Conservation (phyloP, 176 grass and related monocot genomes). For the Aegilops speltoides region DNA sequence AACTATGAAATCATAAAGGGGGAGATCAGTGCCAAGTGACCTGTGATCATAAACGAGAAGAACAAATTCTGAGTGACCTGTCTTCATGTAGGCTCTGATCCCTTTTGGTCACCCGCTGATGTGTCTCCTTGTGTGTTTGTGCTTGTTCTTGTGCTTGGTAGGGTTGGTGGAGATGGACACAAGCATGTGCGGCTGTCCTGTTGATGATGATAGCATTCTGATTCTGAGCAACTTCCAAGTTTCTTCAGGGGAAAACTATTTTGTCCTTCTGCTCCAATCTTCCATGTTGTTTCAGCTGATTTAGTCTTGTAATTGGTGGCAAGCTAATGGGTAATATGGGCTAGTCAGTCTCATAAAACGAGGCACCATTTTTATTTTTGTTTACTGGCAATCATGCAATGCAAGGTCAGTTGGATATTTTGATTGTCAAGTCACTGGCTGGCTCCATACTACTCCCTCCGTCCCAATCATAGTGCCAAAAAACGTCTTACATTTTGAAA, state of each 20-base stretch:
- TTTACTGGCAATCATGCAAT: no score
- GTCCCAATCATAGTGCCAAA: no score
- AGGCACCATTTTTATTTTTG: not conserved
- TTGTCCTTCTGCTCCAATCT: not conserved
- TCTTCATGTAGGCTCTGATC: not conserved
- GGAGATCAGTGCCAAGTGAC: not conserved
- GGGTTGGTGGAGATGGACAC: slow-evolving; percentile 38
- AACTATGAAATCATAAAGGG: not conserved
- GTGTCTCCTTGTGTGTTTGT: slow-evolving; percentile 26
- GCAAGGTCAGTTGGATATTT: no score
- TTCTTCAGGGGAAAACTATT: not conserved
- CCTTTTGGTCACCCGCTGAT: slow-evolving; percentile 27
- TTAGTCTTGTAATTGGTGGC: not conserved
- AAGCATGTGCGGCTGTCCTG: slow-evolving; percentile 34
- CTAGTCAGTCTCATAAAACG: not conserved
- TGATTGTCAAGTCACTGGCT: no score
- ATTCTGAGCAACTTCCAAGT: not conserved
- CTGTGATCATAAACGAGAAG: slow-evolving; percentile 4
- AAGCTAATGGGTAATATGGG: not conserved
- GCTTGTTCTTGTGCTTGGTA: not conserved
- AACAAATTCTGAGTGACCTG: not conserved
- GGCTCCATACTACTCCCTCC: no score
- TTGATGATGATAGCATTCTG: slow-evolving; percentile 20
- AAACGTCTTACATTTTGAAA: no score
- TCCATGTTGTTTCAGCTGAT: not conserved